Base-by-base conservation (phyloP, 2,329 filamentous ascomycete species). In the Colletotrichum cordylinicola region DNA sequence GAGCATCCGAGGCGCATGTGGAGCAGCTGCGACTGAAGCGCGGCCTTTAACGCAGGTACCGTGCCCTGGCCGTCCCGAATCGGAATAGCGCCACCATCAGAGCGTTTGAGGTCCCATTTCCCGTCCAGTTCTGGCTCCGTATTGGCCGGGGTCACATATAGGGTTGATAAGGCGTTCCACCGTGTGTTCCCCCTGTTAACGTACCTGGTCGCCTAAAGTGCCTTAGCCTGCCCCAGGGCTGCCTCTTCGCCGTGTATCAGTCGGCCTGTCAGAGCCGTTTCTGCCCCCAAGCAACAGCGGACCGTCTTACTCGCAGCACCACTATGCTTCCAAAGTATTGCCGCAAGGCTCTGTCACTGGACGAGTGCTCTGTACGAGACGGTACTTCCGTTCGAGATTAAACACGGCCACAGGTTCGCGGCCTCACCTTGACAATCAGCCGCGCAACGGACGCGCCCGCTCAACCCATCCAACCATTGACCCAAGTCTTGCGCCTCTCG, bases 41-140 rank as follows among this genome's bases (percentile, higher is more conserved):
- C 56, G 64, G 70, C 48, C 64, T 21, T 69, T 68, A 29, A 74
- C 70, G 74, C 74, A 76, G 73, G 70, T 75, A 75, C 73, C 56
- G 39, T 27, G 35, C 27, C 35, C 8, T 48, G 4, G 24, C 4
- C n/a, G 6, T 56, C 64, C 33, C 2, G 10, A 21, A 60, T 16
- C 16, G 64, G 74, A 7, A 56, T 76, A 76, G 74, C 56, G 64
- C 43, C n/a, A 52, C 37, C 64, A 74, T 60, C 58, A 61, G 58
- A 76, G 64, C 70, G 74, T 76, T 76, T 76, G 74, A 76, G 43
- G 70, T 66, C 58, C 70, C 64, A 61, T 74, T 74, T 60, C 58
- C 70, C 65, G 58, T 33, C 15, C 43, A 6, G 13, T 66, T n/a
- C n/a, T 6, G 29, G 16, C 1, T 6, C 16, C 9, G 73, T 16